Evolutionary conservation across 192 early-diverging fungal genomes (phyloP).

Genomic region (Coemansia sp.): DNA sequence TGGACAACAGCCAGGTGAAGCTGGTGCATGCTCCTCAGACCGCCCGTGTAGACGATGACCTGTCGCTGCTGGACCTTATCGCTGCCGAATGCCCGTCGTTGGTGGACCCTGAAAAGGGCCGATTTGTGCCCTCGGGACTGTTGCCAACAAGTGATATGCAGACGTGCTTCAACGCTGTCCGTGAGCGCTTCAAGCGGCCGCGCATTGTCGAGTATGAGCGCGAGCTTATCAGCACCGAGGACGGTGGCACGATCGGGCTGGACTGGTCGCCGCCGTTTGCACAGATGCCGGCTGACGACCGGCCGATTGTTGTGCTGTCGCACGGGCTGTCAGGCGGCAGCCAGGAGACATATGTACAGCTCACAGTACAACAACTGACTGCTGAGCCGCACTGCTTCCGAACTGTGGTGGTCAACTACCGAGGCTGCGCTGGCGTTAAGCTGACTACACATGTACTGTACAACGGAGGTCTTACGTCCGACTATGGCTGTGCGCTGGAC

Average conservation of each 20-base stretch:
- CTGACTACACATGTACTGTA: slow-evolving; percentile 79
- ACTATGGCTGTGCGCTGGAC: slow-evolving; percentile 55
- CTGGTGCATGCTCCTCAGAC: slow-evolving; percentile 44
- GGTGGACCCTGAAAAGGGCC: slow-evolving; percentile 45
- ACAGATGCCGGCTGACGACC: slow-evolving; percentile 58
- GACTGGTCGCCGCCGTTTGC: slow-evolving; percentile 78
- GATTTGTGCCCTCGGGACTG: slow-evolving; percentile 70
- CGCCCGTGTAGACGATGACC: slow-evolving; percentile 13
- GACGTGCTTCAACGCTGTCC: slow-evolving; percentile 56
- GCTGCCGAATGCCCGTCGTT: slow-evolving; percentile 58
- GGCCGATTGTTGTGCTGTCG: slow-evolving; percentile 77
- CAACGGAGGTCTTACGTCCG: slow-evolving; percentile 79
- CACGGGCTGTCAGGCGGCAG: slow-evolving; percentile 94
- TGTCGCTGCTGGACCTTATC: slow-evolving; percentile 35
- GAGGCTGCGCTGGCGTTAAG: slow-evolving; percentile 83
- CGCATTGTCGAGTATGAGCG: slow-evolving; percentile 46
- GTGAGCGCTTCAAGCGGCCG: slow-evolving; percentile 54
- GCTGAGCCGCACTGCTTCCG: slow-evolving; percentile 63
- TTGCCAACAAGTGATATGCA: slow-evolving; percentile 79
- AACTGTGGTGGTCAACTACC: slow-evolving; percentile 83
- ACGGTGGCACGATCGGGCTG: slow-evolving; percentile 83
- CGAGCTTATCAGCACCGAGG: slow-evolving; percentile 63
- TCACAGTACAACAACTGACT: slow-evolving; percentile 64
- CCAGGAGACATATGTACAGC: slow-evolving; percentile 85
- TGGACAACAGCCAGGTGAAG: slow-evolving; percentile 39